Base-by-base conservation (phyloP, 805 yeast genomes). In the Candida nonsorbophila region DNA sequence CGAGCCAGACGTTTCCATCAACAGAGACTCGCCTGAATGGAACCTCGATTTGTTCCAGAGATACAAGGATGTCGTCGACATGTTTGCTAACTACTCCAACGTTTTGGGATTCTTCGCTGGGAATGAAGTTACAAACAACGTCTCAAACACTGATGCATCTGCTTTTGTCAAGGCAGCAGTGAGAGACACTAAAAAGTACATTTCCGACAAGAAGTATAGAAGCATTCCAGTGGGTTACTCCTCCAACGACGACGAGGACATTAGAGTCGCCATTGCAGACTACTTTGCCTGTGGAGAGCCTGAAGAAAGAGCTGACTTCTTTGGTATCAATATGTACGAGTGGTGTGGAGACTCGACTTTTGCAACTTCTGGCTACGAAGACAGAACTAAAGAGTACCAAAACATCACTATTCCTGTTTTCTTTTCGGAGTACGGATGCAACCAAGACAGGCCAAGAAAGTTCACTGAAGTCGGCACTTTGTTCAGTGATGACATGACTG, bases 71-170 rank as follows among this genome's bases (percentile, higher is more conserved):
- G 96, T 90, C 20, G 77, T 92, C 33, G 97, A 92, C 57, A 62
- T 72, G 43, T 74, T 92, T 65, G 74, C 77, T 35, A 67, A 72
- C 45, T 90, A 88, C 62, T 60, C 79, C 27, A 90, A 90, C 59
- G 74, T 85, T 12, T 68, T 90, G 40, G 98, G 97, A 2, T 88
- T 85, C 72, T 88, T 90, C 60, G 97, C 97, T 16, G 98, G 97
- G 38, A 92, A 92, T 60, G 98, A 90, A 70, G 97, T 92, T 30
- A 77, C 90, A 36, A 90, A 88, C 58, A 86, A 84, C 50, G 62
- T 59, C 24, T 63, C 86, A 27, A 88, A 85, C 58, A 84, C 97
- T 9, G 80, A 77, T 44, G 84, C 97, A 18, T 87, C 97, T 16
- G 86, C 97, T 2, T 90, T 79, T 58, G 95, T 92, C 33, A 92